Evolutionary conservation across 257 asterid genomes (phyloP), one percentile per base, ranked within the genome.

Genomic region (Petunia secreta): DNA sequence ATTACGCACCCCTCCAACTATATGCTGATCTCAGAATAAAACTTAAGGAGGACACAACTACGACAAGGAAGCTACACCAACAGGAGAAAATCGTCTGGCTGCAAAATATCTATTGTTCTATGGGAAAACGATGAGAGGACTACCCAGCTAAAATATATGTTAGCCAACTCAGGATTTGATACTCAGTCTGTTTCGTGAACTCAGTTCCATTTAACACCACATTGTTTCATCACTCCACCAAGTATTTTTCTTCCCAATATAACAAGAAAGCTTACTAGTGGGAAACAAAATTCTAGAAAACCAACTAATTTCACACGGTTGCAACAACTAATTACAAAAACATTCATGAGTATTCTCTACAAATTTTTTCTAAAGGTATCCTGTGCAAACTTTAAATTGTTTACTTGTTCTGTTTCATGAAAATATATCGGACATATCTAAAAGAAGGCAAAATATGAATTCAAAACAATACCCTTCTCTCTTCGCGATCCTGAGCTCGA

Each of bases 401-500:
- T 10, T 59, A 71, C 10, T 10, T 71, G 2, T 71, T 9, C 8
- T 48, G 15, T 46, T 63, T 63, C 60, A 8, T 36, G 44, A 73
- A 53, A n/a, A 6, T 59, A 11, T 43, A 59, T 34, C 4, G 43
- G 34, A 43, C 13, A 48, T 6, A 3, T 9, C 16, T 38, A 6
- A 53, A 8, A 40, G 11, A 16, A 57, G 66, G 53, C 55, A 55
- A 40, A 55, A 65, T 38, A 48, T 59, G 75, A 83, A 14, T 73
- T 3, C 69, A 44, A 81, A 43, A 84, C 7, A 50, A 78, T 81
- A 91, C 98, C 97, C 88, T 87, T 74, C 91, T 92, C 85, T 89
- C 98, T 79, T 86, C 88, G 62, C 89, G 92, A 77, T 92, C 99
- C 67, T 69, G 85, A 77, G 87, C 85, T 44, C 83, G 71, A 15